phyloP scores from a whole-genome alignment of 169 alveolate species.

The Plasmodium vivax region DNA sequence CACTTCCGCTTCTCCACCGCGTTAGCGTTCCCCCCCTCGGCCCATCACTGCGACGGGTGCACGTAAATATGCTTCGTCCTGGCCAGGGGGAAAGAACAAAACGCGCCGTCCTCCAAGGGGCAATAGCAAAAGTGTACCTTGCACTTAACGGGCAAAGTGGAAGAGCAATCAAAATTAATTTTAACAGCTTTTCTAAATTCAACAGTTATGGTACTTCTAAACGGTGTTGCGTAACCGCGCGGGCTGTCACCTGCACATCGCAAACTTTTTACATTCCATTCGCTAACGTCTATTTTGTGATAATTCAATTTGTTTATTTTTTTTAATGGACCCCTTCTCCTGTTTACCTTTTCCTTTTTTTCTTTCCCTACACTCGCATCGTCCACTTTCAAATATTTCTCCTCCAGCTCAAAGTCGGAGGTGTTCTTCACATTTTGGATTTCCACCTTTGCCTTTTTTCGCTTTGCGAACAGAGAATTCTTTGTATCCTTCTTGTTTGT shows the following conservation, averaged over 20 bases:
- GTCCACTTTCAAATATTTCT: conserved; percentile 27
- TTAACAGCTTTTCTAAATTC: conserved; percentile 50
- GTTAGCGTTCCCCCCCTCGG: background rate
- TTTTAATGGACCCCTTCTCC: background rate
- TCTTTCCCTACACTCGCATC: background rate
- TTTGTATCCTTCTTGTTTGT: conserved; percentile 41
- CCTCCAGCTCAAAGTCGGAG: conserved; percentile 20
- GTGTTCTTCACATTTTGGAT: conserved; percentile 14
- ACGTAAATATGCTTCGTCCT: conserved; percentile 19
- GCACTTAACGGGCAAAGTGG: conserved; percentile 62
- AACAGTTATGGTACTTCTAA: conserved; percentile 27
- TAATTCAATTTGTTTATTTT: conserved; percentile 49
- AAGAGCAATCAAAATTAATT: conserved; percentile 59
- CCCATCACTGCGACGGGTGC: conserved; percentile 18
- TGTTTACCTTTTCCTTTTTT: conserved; percentile 1
- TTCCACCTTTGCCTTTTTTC: conserved; percentile 28
- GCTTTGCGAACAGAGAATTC: conserved; percentile 56
- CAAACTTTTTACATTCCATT: conserved; percentile 38
- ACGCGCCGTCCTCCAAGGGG: conserved; percentile 14
- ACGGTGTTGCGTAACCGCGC: background rate
- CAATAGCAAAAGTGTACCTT: conserved; percentile 39
- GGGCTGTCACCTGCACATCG: background rate
- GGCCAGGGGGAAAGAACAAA: conserved; percentile 29
- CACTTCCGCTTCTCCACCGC: background rate
- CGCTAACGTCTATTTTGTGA: conserved; percentile 39